Evolutionary conservation across 768 basidiomycete genomes (phyloP).

Genomic region (Psilocybe azurescens): DNA sequence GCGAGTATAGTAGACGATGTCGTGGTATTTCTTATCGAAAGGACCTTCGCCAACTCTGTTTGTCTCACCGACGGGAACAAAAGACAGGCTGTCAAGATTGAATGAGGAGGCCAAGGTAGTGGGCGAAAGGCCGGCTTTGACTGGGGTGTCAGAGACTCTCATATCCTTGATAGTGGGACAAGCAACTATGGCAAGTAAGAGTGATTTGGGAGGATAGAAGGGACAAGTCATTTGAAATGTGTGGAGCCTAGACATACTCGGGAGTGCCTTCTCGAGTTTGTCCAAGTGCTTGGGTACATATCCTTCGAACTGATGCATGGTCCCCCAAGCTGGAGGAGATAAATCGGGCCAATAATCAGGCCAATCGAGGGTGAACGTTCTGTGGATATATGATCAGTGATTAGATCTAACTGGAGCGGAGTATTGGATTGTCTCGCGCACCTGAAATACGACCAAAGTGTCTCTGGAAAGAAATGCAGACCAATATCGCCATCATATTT

Average conservation of each 20-base stretch:
- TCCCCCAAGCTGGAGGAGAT: constrained; percentile 45
- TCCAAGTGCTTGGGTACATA: constrained; percentile 43
- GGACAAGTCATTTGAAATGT: constrained; percentile 44
- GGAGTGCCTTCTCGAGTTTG: constrained; percentile 42
- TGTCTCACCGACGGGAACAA: constrained; percentile 46
- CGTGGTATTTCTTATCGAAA: constrained; percentile 39
- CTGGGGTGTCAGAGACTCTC: constrained; percentile 43
- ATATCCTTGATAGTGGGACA: constrained; percentile 41
- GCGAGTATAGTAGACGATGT: constrained; percentile 39
- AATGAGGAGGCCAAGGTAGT: constrained; percentile 31
- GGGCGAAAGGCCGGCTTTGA: constrained; percentile 39
- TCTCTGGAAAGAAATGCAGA: constrained; percentile 44
- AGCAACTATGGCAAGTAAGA: constrained; percentile 41
- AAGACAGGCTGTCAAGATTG: constrained; percentile 37
- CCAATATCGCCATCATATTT: constrained; percentile 39
- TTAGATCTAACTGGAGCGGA: no score
- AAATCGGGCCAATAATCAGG: constrained; percentile 51
- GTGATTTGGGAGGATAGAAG: constrained; percentile 42
- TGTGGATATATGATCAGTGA: constrained; percentile 11
- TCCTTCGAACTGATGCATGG: constrained; percentile 34
- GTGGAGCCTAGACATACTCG: constrained; percentile 37
- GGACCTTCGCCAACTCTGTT: constrained; percentile 47
- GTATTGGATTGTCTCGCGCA: constrained; percentile 6
- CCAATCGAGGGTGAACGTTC: constrained; percentile 45
- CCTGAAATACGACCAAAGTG: constrained; percentile 44